Evolutionary conservation across 306 rosid genomes (phyloP).

Genomic region (Luffa acutangula): DNA sequence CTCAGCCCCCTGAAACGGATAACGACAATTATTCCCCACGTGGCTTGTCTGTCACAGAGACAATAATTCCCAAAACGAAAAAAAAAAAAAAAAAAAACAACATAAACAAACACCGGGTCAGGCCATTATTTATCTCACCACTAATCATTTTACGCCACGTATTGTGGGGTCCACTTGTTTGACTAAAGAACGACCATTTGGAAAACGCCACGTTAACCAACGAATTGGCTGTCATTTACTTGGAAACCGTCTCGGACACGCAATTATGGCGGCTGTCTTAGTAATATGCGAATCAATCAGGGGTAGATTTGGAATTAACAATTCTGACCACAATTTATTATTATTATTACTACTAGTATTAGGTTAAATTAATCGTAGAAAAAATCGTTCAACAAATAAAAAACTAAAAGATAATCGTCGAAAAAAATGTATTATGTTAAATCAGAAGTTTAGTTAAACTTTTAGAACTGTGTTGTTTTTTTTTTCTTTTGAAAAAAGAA

Average conservation of each 20-base stretch:
- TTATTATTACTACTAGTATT: no score
- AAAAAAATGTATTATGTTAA: no score
- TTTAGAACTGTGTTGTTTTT: no score
- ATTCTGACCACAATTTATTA: not conserved
- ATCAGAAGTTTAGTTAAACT: no score
- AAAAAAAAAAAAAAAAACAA: not conserved
- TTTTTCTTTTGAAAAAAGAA: no score
- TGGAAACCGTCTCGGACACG: not conserved
- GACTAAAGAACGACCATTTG: not conserved
- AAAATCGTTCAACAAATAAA: no score
- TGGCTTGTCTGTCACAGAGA: not conserved
- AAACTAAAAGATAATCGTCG: no score
- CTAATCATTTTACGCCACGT: not conserved
- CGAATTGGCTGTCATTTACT: not conserved
- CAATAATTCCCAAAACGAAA: not conserved
- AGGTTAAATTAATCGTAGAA: no score
- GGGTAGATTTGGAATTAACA: not conserved
- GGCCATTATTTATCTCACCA: not conserved
- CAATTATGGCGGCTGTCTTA: not conserved
- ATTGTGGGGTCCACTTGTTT: not conserved
- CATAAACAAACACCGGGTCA: not conserved
- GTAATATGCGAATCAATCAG: not conserved
- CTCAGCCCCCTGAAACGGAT: not conserved
- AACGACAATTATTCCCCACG: not conserved
- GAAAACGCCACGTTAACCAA: not conserved